Evolutionary conservation across 352 stramenopile genomes (phyloP).

Genomic region (Phytophthora pisi): DNA sequence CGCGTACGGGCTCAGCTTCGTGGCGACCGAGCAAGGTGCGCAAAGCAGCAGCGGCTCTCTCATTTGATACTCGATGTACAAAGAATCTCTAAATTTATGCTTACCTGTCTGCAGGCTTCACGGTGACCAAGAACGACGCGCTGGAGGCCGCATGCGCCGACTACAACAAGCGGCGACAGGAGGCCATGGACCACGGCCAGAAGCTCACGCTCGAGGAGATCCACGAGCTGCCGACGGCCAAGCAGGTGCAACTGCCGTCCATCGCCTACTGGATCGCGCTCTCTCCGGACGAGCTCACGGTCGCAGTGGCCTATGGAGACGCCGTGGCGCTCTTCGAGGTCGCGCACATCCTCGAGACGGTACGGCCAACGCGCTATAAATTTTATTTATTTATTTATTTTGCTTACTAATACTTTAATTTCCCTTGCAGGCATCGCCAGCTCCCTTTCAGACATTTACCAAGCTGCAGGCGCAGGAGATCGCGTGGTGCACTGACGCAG

Average conservation of each 20-base stretch:
- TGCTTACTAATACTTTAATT: slow-evolving; percentile 4
- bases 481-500: slow-evolving; percentile 44
- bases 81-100: background rate
- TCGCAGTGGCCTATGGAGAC: slow-evolving; percentile 60
- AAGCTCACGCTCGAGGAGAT: slow-evolving; percentile 59
- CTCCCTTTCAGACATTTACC: slow-evolving; percentile 45
- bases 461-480: slow-evolving; percentile 54
- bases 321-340: slow-evolving; percentile 64
- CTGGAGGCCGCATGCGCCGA: slow-evolving; percentile 42
- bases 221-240: slow-evolving; percentile 36
- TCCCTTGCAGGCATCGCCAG: slow-evolving; percentile 29
- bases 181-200: slow-evolving; percentile 61
- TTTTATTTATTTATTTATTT: background rate
- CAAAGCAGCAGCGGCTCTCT: too few species aligned
- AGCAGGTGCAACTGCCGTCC: slow-evolving; percentile 44
- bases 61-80: background rate
- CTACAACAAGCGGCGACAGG: slow-evolving; percentile 52
- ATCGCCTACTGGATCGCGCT: slow-evolving; percentile 60
- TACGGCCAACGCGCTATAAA: slow-evolving; percentile 20
- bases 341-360: slow-evolving; percentile 53
- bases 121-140: slow-evolving; percentile 40
- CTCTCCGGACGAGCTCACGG: slow-evolving; percentile 50
- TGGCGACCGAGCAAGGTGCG: slow-evolving; percentile 43
- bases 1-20: slow-evolving; percentile 59
- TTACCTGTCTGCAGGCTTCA: slow-evolving; percentile 41